These are phyloP conservation scores for Pyracantha coccinea DNA, from an alignment of 331 rosid genomes.

Conservation along the genomic window DNA sequence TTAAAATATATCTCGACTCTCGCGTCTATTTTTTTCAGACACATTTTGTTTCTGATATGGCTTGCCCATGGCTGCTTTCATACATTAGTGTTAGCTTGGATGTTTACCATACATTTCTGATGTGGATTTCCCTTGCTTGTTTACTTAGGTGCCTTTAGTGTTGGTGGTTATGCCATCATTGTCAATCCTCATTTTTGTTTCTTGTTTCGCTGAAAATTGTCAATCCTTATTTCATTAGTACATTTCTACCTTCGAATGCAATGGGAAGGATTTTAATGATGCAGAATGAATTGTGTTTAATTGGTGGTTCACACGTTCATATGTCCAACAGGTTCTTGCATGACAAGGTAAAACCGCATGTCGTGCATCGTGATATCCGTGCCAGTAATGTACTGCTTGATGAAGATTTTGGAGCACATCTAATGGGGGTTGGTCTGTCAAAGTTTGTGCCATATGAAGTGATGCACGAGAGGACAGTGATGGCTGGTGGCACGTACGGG, in stretches of 20 bases:
- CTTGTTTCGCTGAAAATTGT: not conserved
- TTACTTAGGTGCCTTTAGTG: not conserved
- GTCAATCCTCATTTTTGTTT: not conserved
- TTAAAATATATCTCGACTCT: not conserved
- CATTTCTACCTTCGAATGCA: not conserved
- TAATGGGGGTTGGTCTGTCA: constrained; percentile 88
- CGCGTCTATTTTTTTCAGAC: too few species aligned
- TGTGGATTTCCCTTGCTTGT: not conserved
- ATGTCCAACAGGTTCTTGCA: constrained; percentile 64
- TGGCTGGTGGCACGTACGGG: constrained; percentile 96
- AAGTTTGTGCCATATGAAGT: constrained; percentile 87
- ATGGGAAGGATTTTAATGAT: too few species aligned
- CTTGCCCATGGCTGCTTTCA: not conserved
- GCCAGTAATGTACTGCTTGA: constrained; percentile 83
- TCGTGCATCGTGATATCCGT: constrained; percentile 91
- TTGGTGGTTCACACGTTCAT: not conserved
- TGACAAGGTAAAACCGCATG: constrained; percentile 97
- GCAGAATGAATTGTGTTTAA: not conserved
- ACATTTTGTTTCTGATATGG: not conserved
- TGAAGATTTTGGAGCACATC: constrained; percentile 87
- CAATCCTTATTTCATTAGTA: not conserved
- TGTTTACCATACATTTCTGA: not conserved
- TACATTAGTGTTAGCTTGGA: not conserved
- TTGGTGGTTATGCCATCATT: not conserved
- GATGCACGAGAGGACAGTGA: constrained; percentile 93